phyloP scores from a whole-genome alignment of 2,329 filamentous ascomycete genomes.

The Nakataea oryzae region DNA sequence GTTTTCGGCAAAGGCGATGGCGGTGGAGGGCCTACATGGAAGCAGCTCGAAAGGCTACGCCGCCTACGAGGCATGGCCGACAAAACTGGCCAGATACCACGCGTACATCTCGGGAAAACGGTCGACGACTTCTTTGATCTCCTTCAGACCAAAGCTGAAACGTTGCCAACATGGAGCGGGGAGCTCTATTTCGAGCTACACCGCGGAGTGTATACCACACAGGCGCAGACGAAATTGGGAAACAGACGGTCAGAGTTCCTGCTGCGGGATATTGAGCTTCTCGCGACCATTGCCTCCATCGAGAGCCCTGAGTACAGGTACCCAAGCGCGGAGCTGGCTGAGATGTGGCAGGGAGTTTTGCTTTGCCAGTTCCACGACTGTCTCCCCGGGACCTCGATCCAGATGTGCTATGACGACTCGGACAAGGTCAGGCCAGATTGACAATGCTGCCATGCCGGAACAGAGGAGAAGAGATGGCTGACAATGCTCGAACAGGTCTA shows the following conservation, averaged over 20 bases:
- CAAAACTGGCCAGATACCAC: constrained; percentile 44
- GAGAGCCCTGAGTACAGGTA: constrained; percentile 45
- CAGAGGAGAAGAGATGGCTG: constrained; percentile 9
- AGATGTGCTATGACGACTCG: constrained; percentile 61
- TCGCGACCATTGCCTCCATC: constrained; percentile 51
- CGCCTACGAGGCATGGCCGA: constrained; percentile 55
- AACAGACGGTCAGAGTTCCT: constrained; percentile 54
- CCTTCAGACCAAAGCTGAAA: constrained; percentile 47
- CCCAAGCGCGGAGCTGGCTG: constrained; percentile 54
- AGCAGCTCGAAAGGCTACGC: constrained; percentile 56
- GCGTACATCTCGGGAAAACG: constrained; percentile 51
- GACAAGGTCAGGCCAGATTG: constrained; percentile 31
- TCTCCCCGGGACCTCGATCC: constrained; percentile 54
- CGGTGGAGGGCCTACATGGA: constrained; percentile 55
- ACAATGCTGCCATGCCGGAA: not conserved
- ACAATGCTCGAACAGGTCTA: constrained; percentile 33
- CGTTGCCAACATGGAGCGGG: constrained; percentile 59
- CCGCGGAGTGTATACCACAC: constrained; percentile 58
- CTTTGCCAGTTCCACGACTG: constrained; percentile 64
- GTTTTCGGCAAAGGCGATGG: constrained; percentile 55
- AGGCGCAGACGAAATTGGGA: constrained; percentile 58
- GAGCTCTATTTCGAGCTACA: constrained; percentile 62
- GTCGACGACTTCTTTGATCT: constrained; percentile 58
- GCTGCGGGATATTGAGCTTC: constrained; percentile 54
- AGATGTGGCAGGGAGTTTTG: constrained; percentile 57